Conservation (phyloP, 1,284 basidiomycete genomes). For the Austroboletus sp. region DNA sequence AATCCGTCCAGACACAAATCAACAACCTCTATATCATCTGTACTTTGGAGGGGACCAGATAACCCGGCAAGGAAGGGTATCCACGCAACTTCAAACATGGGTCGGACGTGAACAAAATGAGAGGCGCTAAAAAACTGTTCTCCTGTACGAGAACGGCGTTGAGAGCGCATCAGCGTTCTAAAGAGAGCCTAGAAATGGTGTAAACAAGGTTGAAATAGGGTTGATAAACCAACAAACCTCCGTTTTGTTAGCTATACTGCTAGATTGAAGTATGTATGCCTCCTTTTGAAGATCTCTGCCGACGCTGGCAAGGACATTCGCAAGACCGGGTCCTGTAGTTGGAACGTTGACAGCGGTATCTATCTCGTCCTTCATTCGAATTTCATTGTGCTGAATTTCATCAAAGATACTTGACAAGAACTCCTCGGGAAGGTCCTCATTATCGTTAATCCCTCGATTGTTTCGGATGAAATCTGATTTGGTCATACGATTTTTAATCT, state of each 20-base stretch:
- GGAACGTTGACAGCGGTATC: constrained; percentile 51
- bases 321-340: constrained; percentile 62
- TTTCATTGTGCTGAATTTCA: constrained; percentile 86
- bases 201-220: background rate
- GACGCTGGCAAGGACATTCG: constrained; percentile 76
- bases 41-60: constrained; percentile 86
- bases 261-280: constrained; percentile 88
- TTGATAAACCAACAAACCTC: constrained; percentile 49
- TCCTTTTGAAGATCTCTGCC: constrained; percentile 91
- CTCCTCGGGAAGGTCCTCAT: constrained; percentile 80
- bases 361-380: constrained; percentile 95
- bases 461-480: constrained; percentile 86
- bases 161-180: constrained; percentile 81
- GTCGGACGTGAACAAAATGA: constrained; percentile 87
- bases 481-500: constrained; percentile 89
- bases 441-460: constrained; percentile 92
- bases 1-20: constrained; percentile 91
- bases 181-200: constrained; percentile 64
- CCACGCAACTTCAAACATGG: constrained; percentile 99
- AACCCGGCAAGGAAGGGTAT: constrained; percentile 92
- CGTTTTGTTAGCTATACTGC: constrained; percentile 92
- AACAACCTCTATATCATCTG: constrained; percentile 85
- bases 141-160: constrained; percentile 66
- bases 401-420: constrained; percentile 74
- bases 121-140: constrained; percentile 94